Base-by-base conservation (phyloP, 768 basidiomycete genomes). In the Trametes sanguinea region DNA sequence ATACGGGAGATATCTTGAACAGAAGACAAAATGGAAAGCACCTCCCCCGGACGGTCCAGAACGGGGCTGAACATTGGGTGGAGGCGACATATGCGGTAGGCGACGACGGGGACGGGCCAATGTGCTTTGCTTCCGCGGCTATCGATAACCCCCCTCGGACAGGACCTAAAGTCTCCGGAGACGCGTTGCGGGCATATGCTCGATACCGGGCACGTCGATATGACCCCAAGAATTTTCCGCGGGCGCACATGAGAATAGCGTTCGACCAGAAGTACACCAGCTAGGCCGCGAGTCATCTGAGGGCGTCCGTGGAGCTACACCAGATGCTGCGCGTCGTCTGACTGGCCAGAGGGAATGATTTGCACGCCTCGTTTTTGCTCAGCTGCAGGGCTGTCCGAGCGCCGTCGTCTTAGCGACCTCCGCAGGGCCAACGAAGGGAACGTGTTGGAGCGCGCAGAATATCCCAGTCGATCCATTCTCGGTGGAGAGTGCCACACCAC, bases 201-300 rank as follows among this genome's bases (percentile, higher is more conserved):
- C 48, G 50, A 44, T 14, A 11, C 17, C 37, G 40, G 17, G 57
- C 42, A 51, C 40, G 57, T 11, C 42, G 51, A 51, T 48, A 59
- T 59, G 57, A 62, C 55, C 61, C 54, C 48, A 46, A 44, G 17
- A 52, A 46, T 46, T 40, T 51, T 57, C 51, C 50, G 43, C n/a
- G 29, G 13, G 16, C 44, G 43, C 35, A 11, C 61, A 62, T 56
- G 54, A 53, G 44, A 57, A 56, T 27, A 37, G 54, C 50, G 32
- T 51, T 27, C 33, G 50, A 33, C 54, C 29, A 57, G 54, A 57
- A 62, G 43, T 22, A 61, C 44, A 57, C 55, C 22, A 46, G 51
- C 61, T 46, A 45, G 61, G 43, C 43, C 46, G 32, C 55, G 27
- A 39, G 55, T 62, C 61, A 62, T 57, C 61, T 62, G 61, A 62